Evolutionary conservation across 192 early-diverging fungal genomes (phyloP), one percentile per base, ranked within the genome.

Genomic region (Backusella macrospora): DNA sequence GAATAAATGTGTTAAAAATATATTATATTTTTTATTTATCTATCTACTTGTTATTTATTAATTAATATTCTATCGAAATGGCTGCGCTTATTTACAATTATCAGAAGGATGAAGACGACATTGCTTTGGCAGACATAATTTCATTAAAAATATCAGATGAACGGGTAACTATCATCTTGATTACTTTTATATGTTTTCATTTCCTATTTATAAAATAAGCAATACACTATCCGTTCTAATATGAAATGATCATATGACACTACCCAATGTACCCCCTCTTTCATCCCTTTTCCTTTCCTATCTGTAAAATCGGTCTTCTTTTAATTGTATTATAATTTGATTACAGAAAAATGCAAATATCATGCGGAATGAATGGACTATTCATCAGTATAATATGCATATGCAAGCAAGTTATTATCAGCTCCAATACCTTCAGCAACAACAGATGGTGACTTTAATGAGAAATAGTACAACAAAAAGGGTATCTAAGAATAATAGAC

Each of bases 331-430:
- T 15, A 65, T 39, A 38, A 34, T 65, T 65, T 39, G n/a, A 38
- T 38, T 39, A 65, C 6, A 65, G 63, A 39, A 65, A 38, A 65
- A 29, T 65, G 34, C 63, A 39, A 59, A 59, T 59, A 10, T 59
- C 7, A 18, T 59, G 16, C 44, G 29, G 43, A 68, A 37, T 37
- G 67, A 68, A 16, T 44, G 26, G 45, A 7, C 15, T 46, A 42
- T 68, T 14, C 67, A 68, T 13, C 63, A 65, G 29, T 39, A 65
- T 68, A 18, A 68, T 46, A 10, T 46, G 45, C 67, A 68, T 23
- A 45, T 68, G 15, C 44, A 68, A 34, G 43, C 67, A 47, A 68
- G 26, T 16, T 68, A 68, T 47, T 68, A 29, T 18, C 67, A 68
- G 3, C 44, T 68, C 29, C 67, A 68, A 10, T 68, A 68, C 15